Conservation (phyloP, 768 basidiomycete species). For the Boletus sp. region DNA sequence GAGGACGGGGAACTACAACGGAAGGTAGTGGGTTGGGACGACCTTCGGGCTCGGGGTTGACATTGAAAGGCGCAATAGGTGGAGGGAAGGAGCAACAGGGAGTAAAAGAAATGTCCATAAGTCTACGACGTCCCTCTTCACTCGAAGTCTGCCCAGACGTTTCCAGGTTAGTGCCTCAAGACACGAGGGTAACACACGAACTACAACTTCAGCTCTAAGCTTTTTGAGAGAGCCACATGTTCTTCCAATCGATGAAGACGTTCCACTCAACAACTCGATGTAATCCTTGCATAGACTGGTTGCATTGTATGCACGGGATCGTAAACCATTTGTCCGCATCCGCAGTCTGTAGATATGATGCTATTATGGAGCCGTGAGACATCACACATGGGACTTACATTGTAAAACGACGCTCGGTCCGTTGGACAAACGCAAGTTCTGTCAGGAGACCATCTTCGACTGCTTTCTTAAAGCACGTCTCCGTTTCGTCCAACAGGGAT, state of each 20-base stretch:
- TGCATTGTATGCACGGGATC: not conserved
- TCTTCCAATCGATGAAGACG: not conserved
- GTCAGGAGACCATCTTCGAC: constrained; percentile 7
- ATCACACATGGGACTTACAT: not conserved
- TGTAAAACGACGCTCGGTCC: not conserved
- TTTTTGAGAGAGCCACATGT: not conserved
- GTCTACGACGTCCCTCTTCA: not conserved
- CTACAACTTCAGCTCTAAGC: constrained; percentile 1
- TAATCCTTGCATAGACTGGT: not conserved
- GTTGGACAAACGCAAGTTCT: not conserved
- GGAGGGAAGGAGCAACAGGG: too few species aligned
- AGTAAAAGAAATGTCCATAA: too few species aligned
- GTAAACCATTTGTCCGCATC: not conserved
- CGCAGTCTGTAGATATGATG: not conserved
- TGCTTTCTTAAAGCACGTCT: not conserved
- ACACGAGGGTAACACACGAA: too few species aligned
- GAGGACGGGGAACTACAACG: too few species aligned
- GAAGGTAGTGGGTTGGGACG: too few species aligned
- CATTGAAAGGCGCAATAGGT: too few species aligned
- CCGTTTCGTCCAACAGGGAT: not conserved
- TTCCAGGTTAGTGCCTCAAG: not conserved
- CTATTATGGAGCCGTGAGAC: too few species aligned
- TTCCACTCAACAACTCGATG: not conserved
- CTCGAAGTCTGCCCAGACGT: too few species aligned
- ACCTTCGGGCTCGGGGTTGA: too few species aligned